Evolutionary conservation across 2,329 filamentous ascomycete genomes (phyloP).

Genomic region (Cercospora canescens): DNA sequence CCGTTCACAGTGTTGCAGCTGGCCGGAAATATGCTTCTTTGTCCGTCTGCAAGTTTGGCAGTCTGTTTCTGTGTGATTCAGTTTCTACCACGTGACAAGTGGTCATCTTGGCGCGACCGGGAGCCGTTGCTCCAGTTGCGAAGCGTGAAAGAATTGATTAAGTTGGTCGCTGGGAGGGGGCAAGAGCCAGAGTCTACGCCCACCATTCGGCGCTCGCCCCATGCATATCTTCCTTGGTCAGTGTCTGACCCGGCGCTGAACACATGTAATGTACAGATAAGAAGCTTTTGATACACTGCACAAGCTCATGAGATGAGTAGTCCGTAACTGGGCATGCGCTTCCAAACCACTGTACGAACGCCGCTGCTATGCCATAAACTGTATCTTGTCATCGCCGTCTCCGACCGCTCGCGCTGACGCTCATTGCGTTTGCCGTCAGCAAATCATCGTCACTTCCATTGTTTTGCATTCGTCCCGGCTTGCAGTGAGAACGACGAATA

Average conservation of each 20-base stretch:
- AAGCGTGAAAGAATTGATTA: background rate
- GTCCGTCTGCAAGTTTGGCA: background rate
- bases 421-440: too few species aligned
- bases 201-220: background rate
- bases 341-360: background rate
- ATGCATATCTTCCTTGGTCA: background rate
- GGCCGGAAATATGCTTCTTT: background rate
- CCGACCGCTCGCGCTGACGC: background rate
- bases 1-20: background rate
- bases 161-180: background rate
- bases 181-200: background rate
- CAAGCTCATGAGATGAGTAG: background rate
- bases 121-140: background rate
- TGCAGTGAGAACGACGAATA: background rate
- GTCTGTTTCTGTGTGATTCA: background rate
- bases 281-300: constrained; percentile 2
- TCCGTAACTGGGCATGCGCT: background rate
- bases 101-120: background rate
- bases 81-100: background rate
- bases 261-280: background rate
- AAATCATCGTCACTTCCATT: background rate
- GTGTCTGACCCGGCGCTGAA: background rate
- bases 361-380: background rate
- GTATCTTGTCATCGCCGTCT: background rate
- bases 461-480: background rate